Evolutionary conservation across 306 rosid genomes (phyloP).

Genomic region (Corylus avellana): DNA sequence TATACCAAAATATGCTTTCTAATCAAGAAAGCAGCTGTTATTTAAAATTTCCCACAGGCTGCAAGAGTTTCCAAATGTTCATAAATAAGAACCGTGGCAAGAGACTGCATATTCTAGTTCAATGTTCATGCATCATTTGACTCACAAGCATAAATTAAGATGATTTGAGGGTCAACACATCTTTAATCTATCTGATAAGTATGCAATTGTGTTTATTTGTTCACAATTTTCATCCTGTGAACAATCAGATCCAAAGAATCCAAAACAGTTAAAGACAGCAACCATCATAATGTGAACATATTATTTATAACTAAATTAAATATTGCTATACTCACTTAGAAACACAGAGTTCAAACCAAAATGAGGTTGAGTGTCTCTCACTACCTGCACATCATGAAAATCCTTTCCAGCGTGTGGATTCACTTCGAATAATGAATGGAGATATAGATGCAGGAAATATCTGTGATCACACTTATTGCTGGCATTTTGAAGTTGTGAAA

Average conservation of each 20-base stretch:
- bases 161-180: not conserved
- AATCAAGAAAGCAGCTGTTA: not conserved
- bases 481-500: conserved; percentile 67
- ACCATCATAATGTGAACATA: conserved; percentile 8
- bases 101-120: not conserved
- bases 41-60: not conserved
- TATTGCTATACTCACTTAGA: conserved; percentile 17
- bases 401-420: conserved; percentile 90
- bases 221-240: not conserved
- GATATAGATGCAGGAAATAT: conserved; percentile 75
- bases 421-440: conserved; percentile 93
- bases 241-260: not conserved
- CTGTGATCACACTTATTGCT: conserved; percentile 55
- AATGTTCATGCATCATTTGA: not conserved
- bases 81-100: not conserved
- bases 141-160: not conserved
- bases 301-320: conserved; percentile 22
- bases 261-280: not conserved
- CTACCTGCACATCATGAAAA: conserved; percentile 95
- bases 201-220: not conserved
- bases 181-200: not conserved
- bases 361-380: conserved; percentile 12
- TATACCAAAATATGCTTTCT: not conserved
- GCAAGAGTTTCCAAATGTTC: not conserved
- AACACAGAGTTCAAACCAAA: conserved; percentile 20